Evolutionary conservation across 306 rosid species (phyloP).

Genomic region (Ormosia emarginata): DNA sequence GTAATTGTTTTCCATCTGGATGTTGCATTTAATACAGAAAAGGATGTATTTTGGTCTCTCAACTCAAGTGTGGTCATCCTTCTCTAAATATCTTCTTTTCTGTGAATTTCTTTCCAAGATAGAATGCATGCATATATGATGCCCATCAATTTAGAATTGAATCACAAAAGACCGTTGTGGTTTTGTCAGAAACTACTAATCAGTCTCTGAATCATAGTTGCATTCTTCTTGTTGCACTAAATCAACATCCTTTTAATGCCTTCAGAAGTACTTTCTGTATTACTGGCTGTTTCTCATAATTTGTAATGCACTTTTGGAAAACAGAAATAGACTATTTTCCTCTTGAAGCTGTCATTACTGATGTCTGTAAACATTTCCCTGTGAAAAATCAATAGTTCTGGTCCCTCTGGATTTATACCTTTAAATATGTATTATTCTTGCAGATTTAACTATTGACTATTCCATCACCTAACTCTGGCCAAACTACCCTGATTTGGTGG

Average conservation of each 20-base stretch:
- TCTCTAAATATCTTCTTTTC: background rate
- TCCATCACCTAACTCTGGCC: background rate
- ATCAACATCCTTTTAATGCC: background rate
- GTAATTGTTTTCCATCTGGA: background rate
- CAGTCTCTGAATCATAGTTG: background rate
- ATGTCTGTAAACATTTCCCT: background rate
- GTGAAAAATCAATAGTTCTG: background rate
- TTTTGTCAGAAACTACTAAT: background rate
- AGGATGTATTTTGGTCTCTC: background rate
- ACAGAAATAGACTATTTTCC: background rate
- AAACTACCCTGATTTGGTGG: constrained; percentile 12
- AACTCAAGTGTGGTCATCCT: background rate
- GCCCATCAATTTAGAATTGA: constrained; percentile 1
- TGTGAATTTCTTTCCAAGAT: background rate
- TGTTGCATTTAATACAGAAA: background rate
- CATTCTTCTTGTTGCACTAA: background rate
- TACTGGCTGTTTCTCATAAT: background rate
- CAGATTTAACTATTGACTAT: background rate
- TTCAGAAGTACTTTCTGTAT: background rate
- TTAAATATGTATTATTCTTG: background rate
- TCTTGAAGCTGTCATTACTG: background rate
- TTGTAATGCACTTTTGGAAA: background rate
- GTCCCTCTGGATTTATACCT: background rate
- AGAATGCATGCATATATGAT: background rate
- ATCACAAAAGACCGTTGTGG: background rate